Percentiles rank a stretch among this genome's conserved stretches.
phyloP scores from a whole-genome alignment of 768 basidiomycete species.

The Hypsizygus marmoreus region DNA sequence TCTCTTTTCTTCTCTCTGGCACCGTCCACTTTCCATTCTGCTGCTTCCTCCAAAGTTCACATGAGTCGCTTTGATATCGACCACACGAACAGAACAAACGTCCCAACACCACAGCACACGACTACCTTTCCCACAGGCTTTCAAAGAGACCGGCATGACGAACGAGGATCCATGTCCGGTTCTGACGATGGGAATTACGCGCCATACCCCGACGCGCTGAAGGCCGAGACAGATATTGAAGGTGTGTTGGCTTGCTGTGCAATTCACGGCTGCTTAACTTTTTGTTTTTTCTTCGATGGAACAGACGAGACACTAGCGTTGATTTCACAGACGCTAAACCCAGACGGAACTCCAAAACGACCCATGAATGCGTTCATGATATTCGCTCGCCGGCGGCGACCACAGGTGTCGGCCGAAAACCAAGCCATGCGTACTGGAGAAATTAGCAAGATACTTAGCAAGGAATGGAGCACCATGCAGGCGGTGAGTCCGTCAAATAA shows the following conservation, averaged over 20 bases:
- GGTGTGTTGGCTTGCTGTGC: too few relatives aligned
- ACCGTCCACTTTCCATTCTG: conserved; percentile 14
- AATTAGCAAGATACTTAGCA: conserved; percentile 84
- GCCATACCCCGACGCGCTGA: conserved; percentile 36
- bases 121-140: conserved; percentile 24
- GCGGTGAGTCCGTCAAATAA: conserved; percentile 66
- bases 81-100: conserved; percentile 20
- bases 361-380: conserved; percentile 97
- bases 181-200: conserved; percentile 56
- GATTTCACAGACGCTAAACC: conserved; percentile 79
- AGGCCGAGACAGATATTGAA: conserved; percentile 46
- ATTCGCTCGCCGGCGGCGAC: conserved; percentile 78
- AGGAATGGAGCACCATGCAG: conserved; percentile 83
- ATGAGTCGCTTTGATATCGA: conserved; percentile 33
- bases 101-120: conserved; percentile 26
- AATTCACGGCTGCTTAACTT: too few relatives aligned
- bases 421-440: conserved; percentile 90
- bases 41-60: conserved; percentile 12
- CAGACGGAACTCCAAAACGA: conserved; percentile 85
- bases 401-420: conserved; percentile 85
- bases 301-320: conserved; percentile 44
- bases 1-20: conserved; percentile 15
- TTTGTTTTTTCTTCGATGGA: neutral
- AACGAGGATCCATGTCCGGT: conserved; percentile 53
- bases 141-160: conserved; percentile 37